Base-by-base conservation (phyloP, 176 grass and related monocot species). In the Oropetium thomaeum region DNA sequence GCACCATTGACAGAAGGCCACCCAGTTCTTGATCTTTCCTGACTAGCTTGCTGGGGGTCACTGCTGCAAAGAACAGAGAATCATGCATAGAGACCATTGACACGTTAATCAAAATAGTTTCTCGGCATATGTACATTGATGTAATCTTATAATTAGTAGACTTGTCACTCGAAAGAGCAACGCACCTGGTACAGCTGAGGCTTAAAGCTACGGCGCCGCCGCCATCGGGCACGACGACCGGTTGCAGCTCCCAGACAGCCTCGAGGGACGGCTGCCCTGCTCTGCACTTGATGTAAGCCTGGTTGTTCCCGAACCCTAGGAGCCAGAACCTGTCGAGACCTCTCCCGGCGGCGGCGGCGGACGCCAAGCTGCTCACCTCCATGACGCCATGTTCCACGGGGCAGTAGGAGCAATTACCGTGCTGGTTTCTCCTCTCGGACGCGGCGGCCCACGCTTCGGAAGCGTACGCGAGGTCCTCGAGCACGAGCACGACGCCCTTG, bases 301-400 rank as follows among this genome's bases (percentile, higher is more conserved):
- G 78, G 67, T 82, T 77, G 70, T 82, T 93, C 60, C 83, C 91
- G 57, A 83, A 91, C 7, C 88, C 95, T 58, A 97, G 29, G 40
- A 97, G 17, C 88, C 88, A 97, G 66, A 91, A 70, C 62, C 81
- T 83, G 27, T 82, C 90, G 3, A 59, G 35, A 1, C 74, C 49
- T 39, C 47, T 58, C 17, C 53, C 77, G 15, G 39, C 69, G 22
- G 63, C 70, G 9, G 26, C 78, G 10, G 31, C 61, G 38, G 64
- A 75, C 70, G 89, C 55, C 79, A 99, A 52, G 59, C 76, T 66
- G 64, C 81, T 86, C 28, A 99, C 60, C 51, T 92, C 96, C 91
- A 95, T 92, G 58, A 95, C 65, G 20, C 79, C 83, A 70, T 99
- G 96, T 79, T 90, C 96, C 7, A 95, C 41, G 43, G 91, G 75